Percentiles rank a stretch among this genome's conserved stretches.
These are phyloP conservation scores for Citrus sp. DNA, from an alignment of 345 rosid genomes.

Conservation along the genomic window DNA sequence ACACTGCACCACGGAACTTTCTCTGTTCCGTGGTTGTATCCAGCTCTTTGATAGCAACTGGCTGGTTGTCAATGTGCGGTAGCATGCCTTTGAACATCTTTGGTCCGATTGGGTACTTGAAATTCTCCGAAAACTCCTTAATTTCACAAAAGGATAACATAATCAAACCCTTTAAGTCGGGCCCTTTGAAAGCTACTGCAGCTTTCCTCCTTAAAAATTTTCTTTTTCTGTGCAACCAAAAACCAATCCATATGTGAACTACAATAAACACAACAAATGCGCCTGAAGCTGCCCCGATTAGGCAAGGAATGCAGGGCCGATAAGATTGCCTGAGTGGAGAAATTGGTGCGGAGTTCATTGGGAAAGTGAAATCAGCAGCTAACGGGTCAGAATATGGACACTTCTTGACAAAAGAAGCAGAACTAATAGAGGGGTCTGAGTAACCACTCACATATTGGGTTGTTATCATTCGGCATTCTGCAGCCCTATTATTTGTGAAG, in stretches of 20 bases:
- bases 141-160: conserved; percentile 61
- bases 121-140: conserved; percentile 48
- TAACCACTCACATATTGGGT: conserved; percentile 63
- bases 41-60: conserved; percentile 55
- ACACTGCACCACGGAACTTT: conserved; percentile 60
- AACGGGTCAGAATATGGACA: conserved; percentile 62
- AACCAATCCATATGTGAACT: conserved; percentile 49
- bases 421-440: conserved; percentile 54
- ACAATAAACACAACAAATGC: conserved; percentile 40
- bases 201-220: conserved; percentile 38
- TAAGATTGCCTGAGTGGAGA: conserved; percentile 21
- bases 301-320: conserved; percentile 51
- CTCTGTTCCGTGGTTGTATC: conserved; percentile 48
- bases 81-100: conserved; percentile 59
- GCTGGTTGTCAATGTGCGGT: conserved; percentile 33
- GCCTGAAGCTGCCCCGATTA: conserved; percentile 53
- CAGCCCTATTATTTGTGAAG: conserved; percentile 50
- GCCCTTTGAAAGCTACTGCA: conserved; percentile 31
- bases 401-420: conserved; percentile 61
- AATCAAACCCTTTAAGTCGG: conserved; percentile 54
- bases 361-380: conserved; percentile 50
- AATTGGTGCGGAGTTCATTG: conserved; percentile 20
- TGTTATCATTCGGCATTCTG: conserved; percentile 45
- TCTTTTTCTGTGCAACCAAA: conserved; percentile 48
- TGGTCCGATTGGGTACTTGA: conserved; percentile 54